These are phyloP conservation scores for Pseudogymnoascus destructans DNA, from an alignment of 2,329 filamentous ascomycete genomes.

Conservation along the genomic window DNA sequence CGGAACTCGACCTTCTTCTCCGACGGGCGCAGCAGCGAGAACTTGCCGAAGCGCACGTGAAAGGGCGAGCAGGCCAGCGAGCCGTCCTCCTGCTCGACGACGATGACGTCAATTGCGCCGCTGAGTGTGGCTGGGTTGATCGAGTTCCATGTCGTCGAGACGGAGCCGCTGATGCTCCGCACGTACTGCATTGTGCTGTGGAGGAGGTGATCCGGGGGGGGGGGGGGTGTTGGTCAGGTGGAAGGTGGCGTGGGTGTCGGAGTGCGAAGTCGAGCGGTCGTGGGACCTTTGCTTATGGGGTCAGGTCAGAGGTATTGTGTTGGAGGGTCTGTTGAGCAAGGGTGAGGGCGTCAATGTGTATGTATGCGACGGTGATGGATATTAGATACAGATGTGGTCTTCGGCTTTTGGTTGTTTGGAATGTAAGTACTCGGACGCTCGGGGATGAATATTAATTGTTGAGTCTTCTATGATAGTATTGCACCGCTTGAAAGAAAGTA, in stretches of 20 bases:
- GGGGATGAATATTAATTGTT: not conserved
- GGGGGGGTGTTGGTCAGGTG: not conserved
- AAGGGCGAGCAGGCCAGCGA: conserved; percentile 85
- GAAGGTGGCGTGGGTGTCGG: not conserved
- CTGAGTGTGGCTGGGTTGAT: conserved; percentile 96
- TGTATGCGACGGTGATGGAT: not conserved
- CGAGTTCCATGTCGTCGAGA: conserved; percentile 98
- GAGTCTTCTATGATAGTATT: not conserved
- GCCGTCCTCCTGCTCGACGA: conserved; percentile 93
- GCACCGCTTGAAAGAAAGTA: conserved; percentile 8
- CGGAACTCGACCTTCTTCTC: conserved; percentile 99
- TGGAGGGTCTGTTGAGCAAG: not conserved
- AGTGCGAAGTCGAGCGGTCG: not conserved
- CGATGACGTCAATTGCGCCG: conserved; percentile 96
- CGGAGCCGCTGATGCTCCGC: conserved; percentile 82
- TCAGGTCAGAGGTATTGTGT: not conserved
- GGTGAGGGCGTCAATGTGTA: not conserved
- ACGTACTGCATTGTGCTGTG: conserved; percentile 80
- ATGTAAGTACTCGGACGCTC: not conserved
- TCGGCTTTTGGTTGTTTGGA: not conserved
- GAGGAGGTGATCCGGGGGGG: not conserved
- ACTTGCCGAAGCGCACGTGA: conserved; percentile 97
- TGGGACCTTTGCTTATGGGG: not conserved
- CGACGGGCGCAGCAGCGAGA: conserved; percentile 82
- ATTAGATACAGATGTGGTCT: not conserved